phyloP scores from a whole-genome alignment of 148 eudicot species.

The Pouteria glomerata region DNA sequence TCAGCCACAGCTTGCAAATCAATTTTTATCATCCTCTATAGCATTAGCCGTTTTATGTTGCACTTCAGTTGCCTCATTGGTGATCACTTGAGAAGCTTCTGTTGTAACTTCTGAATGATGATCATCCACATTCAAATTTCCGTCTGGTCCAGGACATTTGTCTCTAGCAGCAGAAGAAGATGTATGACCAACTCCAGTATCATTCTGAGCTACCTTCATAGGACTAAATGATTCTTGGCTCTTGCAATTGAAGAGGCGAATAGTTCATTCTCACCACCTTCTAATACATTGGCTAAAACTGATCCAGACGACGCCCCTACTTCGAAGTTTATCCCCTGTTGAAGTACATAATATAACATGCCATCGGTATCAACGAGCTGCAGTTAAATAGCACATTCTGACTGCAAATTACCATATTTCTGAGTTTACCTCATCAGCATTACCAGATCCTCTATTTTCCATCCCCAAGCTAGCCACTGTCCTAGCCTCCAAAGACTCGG shows the following conservation, averaged over 20 bases:
- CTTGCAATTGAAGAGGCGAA: constrained; percentile 5
- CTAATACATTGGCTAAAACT: constrained; percentile 1
- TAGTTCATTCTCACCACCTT: constrained; percentile 9
- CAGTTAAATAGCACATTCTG: background rate
- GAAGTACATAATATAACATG: background rate
- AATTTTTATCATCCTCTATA: constrained; percentile 18
- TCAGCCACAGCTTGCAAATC: constrained; percentile 3
- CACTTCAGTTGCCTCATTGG: constrained; percentile 11
- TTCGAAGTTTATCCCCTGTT: constrained; percentile 16
- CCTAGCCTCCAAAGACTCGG: constrained; percentile 9
- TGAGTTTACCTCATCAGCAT: constrained; percentile 14
- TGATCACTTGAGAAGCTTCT: constrained; percentile 10
- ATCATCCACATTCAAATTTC: background rate
- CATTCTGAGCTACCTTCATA: constrained; percentile 8
- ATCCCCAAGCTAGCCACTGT: constrained; percentile 3
- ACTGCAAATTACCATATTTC: background rate
- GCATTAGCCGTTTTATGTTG: constrained; percentile 8
- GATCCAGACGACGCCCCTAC: constrained; percentile 10
- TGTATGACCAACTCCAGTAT: background rate
- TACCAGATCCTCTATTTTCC: constrained; percentile 15
- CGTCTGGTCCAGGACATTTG: constrained; percentile 5
- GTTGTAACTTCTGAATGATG: constrained; percentile 10
- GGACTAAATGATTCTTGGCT: constrained; percentile 7
- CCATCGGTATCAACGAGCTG: background rate
- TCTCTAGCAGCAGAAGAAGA: background rate